These are phyloP conservation scores for Lithospermum erythrorhizon DNA, from an alignment of 257 asterid species.

Conservation along the genomic window DNA sequence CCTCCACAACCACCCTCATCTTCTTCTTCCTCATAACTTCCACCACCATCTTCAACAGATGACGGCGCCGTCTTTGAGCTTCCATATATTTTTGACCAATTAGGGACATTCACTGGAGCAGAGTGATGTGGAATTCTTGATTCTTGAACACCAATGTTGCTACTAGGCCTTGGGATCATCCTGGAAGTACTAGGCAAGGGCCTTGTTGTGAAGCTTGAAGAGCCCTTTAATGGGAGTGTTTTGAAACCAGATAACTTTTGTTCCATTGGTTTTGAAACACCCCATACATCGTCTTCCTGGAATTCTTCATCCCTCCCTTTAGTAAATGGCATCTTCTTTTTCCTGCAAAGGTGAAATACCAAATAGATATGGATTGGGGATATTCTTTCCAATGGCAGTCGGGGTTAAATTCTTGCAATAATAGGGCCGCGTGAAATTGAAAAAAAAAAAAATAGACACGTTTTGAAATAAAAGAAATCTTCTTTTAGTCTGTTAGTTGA, in stretches of 20 bases:
- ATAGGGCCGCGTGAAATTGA: too few relatives aligned
- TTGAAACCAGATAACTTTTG: neutral
- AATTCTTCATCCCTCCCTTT: neutral
- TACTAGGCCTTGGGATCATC: neutral
- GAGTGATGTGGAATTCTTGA: slow-evolving; percentile 21
- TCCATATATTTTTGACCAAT: slow-evolving; percentile 54
- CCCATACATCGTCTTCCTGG: neutral
- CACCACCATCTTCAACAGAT: neutral
- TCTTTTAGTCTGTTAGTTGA: too few relatives aligned
- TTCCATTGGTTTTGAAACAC: neutral
- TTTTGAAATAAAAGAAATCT: too few relatives aligned
- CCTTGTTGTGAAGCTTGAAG: neutral
- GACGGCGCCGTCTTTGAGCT: slow-evolving; percentile 5
- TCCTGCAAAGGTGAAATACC: neutral
- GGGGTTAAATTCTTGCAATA: too few relatives aligned
- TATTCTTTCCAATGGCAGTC: too few relatives aligned
- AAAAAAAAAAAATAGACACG: too few relatives aligned
- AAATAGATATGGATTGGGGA: neutral
- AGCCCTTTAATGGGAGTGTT: neutral
- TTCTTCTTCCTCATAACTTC: neutral
- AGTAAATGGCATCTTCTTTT: neutral
- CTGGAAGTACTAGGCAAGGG: neutral
- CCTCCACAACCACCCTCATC: neutral
- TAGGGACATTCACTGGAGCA: slow-evolving; percentile 46
- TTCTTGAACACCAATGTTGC: neutral